These are phyloP conservation scores for Arachnomyces sp. DNA, from an alignment of 2,329 filamentous ascomycete genomes.

Conservation along the genomic window DNA sequence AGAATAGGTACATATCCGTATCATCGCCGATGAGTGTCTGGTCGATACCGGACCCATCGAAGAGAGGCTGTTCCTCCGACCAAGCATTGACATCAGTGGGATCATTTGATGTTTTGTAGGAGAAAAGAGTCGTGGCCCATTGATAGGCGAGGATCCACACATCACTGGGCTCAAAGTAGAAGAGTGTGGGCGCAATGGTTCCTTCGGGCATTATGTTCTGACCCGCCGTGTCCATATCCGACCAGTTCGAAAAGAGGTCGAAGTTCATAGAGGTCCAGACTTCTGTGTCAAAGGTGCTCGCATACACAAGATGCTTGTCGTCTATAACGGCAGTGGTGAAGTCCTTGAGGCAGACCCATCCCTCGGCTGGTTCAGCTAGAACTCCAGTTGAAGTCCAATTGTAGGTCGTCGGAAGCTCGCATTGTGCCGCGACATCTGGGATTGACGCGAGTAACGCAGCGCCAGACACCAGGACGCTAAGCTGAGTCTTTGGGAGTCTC, in stretches of 20 bases:
- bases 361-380: slow-evolving; percentile 46
- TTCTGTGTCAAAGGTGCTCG: slow-evolving; percentile 39
- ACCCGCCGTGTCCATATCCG: slow-evolving; percentile 42
- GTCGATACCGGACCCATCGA: slow-evolving; percentile 53
- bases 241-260: slow-evolving; percentile 47
- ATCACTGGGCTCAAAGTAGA: slow-evolving; percentile 55
- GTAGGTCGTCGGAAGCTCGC: slow-evolving; percentile 49
- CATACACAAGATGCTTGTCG: slow-evolving; percentile 55
- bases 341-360: slow-evolving; percentile 56
- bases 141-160: slow-evolving; percentile 60
- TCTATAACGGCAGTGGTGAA: slow-evolving; percentile 52
- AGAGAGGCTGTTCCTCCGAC: slow-evolving; percentile 48
- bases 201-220: slow-evolving; percentile 45
- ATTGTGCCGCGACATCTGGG: slow-evolving; percentile 18
- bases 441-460: not conserved
- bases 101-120: slow-evolving; percentile 53
- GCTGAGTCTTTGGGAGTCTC: not conserved
- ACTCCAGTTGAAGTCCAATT: slow-evolving; percentile 47
- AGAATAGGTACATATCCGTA: slow-evolving; percentile 60
- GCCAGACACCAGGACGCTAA: not conserved
- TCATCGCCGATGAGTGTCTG: slow-evolving; percentile 57
- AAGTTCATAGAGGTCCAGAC: slow-evolving; percentile 55
- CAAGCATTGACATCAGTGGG: slow-evolving; percentile 53
- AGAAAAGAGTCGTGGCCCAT: slow-evolving; percentile 55
- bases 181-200: slow-evolving; percentile 55